Base-by-base conservation (phyloP, 768 basidiomycete genomes). In the Leucocoprinus sp. region DNA sequence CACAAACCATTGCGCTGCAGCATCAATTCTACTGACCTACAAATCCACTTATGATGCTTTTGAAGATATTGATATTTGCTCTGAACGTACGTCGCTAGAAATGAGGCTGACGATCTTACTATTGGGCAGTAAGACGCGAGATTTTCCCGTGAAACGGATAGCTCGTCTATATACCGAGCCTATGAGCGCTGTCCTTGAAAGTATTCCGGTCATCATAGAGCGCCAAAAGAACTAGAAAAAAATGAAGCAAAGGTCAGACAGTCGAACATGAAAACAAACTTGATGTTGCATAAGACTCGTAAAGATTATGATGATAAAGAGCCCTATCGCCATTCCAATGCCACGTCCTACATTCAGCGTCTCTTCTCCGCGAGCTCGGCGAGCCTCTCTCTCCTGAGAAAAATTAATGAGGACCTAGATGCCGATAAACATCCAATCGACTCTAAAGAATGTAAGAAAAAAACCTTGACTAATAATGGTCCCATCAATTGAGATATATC, bases 1-100 rank as follows among this genome's bases (percentile, higher is more conserved):
- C 54, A 78, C 76, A 68, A 83, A 82, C 81, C 81, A 86, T 60
- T 84, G 82, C 1, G 80, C 76, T 54, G 76, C 74, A 7, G 70
- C 66, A 52, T 80, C 77, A 36, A 80, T 65, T 34, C 77, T 66
- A 56, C 75, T 76, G 31, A 77, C 67, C 74, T 75, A 52, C 9
- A 7, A 15, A 45, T 43, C 24, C n/a, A n/a, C 26, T 28, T 6
- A 28, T 28, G 27, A 28, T 6, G 5, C 27, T 28, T 28, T 28
- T 12, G 5, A 6, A 28, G 27, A 12, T 28, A 28, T 12, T n/a
- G n/a, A n/a, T n/a, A n/a, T 28, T 12, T 28, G 27, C 12, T 28
- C 31, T 31, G 31, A 17, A 60, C 74, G 59, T 50, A 84, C 78
- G 64, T 87, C 84, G 9, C 80, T 80, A 8, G 73, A 74, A 39